Base-by-base conservation (phyloP, 176 grass and related monocot genomes). In the Oryza officinalis region DNA sequence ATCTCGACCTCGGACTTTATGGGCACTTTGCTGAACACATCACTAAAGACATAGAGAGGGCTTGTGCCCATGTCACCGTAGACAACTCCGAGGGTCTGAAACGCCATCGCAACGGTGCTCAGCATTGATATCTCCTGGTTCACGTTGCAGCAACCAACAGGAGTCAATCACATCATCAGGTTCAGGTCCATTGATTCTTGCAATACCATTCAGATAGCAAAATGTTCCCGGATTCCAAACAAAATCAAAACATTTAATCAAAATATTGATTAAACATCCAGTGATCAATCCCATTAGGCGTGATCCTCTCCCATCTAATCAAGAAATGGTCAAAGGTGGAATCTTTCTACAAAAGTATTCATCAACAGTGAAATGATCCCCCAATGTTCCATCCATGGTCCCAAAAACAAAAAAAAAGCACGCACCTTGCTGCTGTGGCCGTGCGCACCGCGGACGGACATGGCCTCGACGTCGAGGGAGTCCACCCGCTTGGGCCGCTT, bases 11-110 rank as follows among this genome's bases (percentile, higher is more conserved):
- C 93, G 3, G 96, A 98, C 75, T 90, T 96, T 86, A 98, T 94
- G 0, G 93, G 91, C 50, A 98, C 96, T 83, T 98, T 98, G 86
- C 93, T 98, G 77, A 98, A 98, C 63, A 98, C 93, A 67, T 98
- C 96, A 74, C 93, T 98, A 80, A 96, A 98, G 45, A 98, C 96
- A 44, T 98, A 98, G 0, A 98, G 88, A 82, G 96, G 96, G 63
- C 96, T 98, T 9, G 96, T 98, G 0, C 96, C 96, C 96, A 98
- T 90, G 87, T 98, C 96, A 32, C 96, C 96, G 20, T 98, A 98
- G 2, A 98, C 96, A 33, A 98, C 96, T 40, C 96, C 96, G 25
- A 98, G 91, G 41, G 96, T 98, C 61, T 98, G 96, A 67, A 98
- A 98, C 22, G 96, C 96, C 96, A 98, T 92, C 25, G 93, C 89